Evolutionary conservation across 257 asterid species (phyloP), one percentile per base, ranked within the genome.

Genomic region (Petunia axillaris): DNA sequence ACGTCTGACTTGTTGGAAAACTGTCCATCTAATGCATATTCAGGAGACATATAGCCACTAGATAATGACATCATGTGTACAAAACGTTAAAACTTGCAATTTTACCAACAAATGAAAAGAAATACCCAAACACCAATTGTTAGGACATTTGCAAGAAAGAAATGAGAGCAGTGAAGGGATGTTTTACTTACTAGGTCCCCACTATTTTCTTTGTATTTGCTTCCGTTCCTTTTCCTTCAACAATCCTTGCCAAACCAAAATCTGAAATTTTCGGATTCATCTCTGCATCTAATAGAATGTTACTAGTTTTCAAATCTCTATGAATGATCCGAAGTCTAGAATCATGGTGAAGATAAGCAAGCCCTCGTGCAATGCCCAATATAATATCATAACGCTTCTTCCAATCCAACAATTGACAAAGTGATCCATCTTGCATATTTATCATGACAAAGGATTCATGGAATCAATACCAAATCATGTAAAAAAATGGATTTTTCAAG

Each of bases 21-120:
- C 5, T 71, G 13, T 2, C 85, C 83, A 58, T 79, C 80, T 8
- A 43, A 3, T 62, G 82, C 85, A 77, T 79, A 83, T 64, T 83
- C 77, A 5, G 85, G 85, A 44, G 85, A 52, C 79, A 83, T 77
- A 78, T 77, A 82, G 10, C 85, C 79, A 46, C 85, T 82, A 38
- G 54, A 75, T 39, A 15, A 55, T 53, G 10, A 16, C 40, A 36
- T 38, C 2, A 60, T 5, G 39, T 53, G 13, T 53, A 4, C 10
- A n/a, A 62, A 62, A 38, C 6, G 37, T 62, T 58, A 58, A 58
- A 5, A 8, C 7, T 58, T 8, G 11, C 15, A 58, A 58, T 58
- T 14, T 3, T 1, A 1, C 4, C 39, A 13, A 48, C 5, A 13
- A 13, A 53, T 53, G 58, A 25, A 25, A 25, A 25, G 25, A 25